Evolutionary conservation across 441 rosid genomes (phyloP).

Genomic region (Aleurites moluccanus): DNA sequence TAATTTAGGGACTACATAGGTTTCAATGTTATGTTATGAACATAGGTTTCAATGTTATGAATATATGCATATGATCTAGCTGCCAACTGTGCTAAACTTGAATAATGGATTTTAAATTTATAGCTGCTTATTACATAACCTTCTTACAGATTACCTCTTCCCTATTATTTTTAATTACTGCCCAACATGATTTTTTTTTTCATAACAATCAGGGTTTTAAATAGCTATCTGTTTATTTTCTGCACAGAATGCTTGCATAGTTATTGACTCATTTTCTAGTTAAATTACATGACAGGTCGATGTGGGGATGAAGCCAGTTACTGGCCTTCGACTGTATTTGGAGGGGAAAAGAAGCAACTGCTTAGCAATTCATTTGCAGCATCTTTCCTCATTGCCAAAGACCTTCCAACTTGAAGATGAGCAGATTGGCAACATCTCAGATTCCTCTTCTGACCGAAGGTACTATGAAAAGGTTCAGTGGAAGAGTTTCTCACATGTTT

Average conservation of each 20-base stretch:
- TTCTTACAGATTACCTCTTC: background rate
- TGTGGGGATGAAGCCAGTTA: constrained; percentile 85
- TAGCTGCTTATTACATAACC: background rate
- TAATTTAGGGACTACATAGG: too few relatives aligned
- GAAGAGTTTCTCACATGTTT: constrained; percentile 92
- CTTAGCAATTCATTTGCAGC: constrained; percentile 87
- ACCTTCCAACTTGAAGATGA: constrained; percentile 56
- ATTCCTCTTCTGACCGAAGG: constrained; percentile 24
- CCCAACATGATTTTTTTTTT: background rate
- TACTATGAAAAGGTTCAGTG: constrained; percentile 81
- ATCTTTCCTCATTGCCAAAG: constrained; percentile 87
- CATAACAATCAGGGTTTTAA: background rate
- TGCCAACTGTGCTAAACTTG: background rate
- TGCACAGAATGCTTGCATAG: background rate
- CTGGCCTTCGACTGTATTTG: constrained; percentile 86
- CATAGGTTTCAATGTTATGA: too few relatives aligned
- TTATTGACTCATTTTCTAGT: background rate
- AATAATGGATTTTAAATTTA: background rate
- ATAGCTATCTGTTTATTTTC: background rate
- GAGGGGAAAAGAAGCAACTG: constrained; percentile 90
- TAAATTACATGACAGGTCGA: constrained; percentile 58
- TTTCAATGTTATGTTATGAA: too few relatives aligned
- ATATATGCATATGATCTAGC: background rate
- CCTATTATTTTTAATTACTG: background rate
- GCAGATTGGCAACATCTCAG: constrained; percentile 3